Evolutionary conservation across 1,139 yeast species (phyloP), one percentile per base, ranked within the genome.

Genomic region (Sugiyamaella paludigena): DNA sequence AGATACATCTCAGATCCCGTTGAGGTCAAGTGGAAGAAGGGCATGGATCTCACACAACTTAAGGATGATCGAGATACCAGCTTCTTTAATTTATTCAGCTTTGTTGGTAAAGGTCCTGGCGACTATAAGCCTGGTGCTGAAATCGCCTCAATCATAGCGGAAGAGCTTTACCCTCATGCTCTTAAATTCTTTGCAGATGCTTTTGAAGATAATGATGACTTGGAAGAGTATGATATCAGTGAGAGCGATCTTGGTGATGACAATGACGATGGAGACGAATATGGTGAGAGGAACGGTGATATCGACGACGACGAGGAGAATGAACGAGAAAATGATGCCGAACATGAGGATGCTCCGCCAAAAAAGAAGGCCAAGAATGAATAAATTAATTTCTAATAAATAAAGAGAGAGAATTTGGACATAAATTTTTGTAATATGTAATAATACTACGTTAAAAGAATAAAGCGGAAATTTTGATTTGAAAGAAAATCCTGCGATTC

Each of bases 91-190:
- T 72, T 71, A 70, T 69, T 69, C 50, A 57, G 50, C 16, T 68
- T 56, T 50, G 50, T 58, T 6, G 72, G 70, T 27, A 54, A 60
- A 6, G 68, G 65, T 4, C 66, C 68, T 8, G 68, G 66, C n/a
- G 69, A 65, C 29, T 61, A 48, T 34, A 53, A 55, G 9, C 62
- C 58, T 6, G 73, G 71, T 8, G 67, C 66, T 11, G 64, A 59
- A 28, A 61, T 71, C n/a, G 74, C 74, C 3, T 53, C 63, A 46
- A 50, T 63, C 10, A 52, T 72, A 24, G 59, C 66, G 19, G 74
- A 69, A 27, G 75, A 71, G 29, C 47, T 72, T 7, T 72, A 57
- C 53, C 75, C 75, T 8, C 67, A 67, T 38, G 76, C 76, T 1
- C 55, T 68, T 27, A 68, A 69, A 50, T 58, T 64, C 49, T 69